Base-by-base conservation (phyloP, 495 filamentous ascomycete genomes). In the Xylaria acuta region DNA sequence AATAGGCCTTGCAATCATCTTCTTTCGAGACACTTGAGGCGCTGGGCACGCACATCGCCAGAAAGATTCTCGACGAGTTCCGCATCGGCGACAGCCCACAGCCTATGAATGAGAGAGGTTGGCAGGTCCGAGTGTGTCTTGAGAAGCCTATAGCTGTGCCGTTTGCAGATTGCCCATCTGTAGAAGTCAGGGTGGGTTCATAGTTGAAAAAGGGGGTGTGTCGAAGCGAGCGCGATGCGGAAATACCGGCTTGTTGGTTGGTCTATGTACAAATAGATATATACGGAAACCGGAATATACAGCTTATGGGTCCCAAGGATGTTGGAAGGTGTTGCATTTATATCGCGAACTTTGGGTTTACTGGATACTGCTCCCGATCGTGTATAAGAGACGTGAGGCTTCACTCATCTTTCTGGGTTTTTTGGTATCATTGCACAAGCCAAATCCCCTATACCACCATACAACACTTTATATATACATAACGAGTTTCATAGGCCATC, bases 1-100 rank as follows among this genome's bases (percentile, higher is more conserved):
- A 41, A 32, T 66, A 91, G 88, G 77, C 82, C 3, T 83, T 91
- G 60, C 86, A 88, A 64, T 75, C 83, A 5, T 89, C 89, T 0
- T 85, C 84, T 0, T 91, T 90, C 73, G 85, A 90, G 78, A 92
- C 90, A 0, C 85, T 92, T 14, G 90, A 92, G 77, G 83, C 89
- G 0, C 80, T 92, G 5, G 86, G 85, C 0, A 79, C 83, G 0
- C 81, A 82, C 45, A 75, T 90, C 5, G 83, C 82, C 20, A 72
- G 82, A 2, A 68, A 70, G 30, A 80, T 90, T 25, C 72, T 84
- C 5, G 72, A 74, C n/a, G 71, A 75, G 25, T 76, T 78, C 60
- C 67, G 67, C 6, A 75, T 79, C 34, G 73, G 69, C 49, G 77
- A 72, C 25, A 71, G 67, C 41, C 70, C 74, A 67, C 72, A 64